Percentiles rank a stretch among this genome's conserved stretches.
phyloP scores from a whole-genome alignment of 139 green algal genomes.

The Chloropicon primus region DNA sequence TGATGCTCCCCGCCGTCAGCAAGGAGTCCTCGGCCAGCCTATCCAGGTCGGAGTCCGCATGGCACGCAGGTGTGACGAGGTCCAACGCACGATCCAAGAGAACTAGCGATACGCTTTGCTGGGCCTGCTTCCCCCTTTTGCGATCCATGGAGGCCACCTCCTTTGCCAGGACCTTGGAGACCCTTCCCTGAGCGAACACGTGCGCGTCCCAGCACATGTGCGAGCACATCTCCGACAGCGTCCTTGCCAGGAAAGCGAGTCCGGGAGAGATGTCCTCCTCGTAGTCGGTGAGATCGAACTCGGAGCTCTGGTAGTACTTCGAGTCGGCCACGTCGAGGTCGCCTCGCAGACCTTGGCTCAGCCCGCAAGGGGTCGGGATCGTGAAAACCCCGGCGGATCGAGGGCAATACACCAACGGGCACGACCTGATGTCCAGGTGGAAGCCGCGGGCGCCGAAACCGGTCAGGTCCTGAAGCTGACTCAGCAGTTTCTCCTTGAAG shows the following conservation, averaged over 20 bases:
- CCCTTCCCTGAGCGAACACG: background rate
- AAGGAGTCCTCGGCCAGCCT: background rate
- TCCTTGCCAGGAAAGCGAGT: background rate
- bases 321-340: background rate
- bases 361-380: background rate
- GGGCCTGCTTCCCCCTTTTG: background rate
- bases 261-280: background rate
- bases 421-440: background rate
- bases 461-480: background rate
- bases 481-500: background rate
- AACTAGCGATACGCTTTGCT: background rate
- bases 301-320: background rate
- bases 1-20: background rate
- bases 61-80: background rate
- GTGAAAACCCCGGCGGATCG: background rate
- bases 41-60: background rate
- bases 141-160: background rate
- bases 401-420: background rate
- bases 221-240: background rate
- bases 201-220: background rate
- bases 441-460: background rate
- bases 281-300: background rate
- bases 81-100: background rate
- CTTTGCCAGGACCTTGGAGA: background rate
- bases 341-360: background rate